Percentiles rank a stretch among this genome's conserved stretches.
These are phyloP conservation scores for Lactuca sativa DNA, from an alignment of 129 eudicot genomes.

Conservation along the genomic window DNA sequence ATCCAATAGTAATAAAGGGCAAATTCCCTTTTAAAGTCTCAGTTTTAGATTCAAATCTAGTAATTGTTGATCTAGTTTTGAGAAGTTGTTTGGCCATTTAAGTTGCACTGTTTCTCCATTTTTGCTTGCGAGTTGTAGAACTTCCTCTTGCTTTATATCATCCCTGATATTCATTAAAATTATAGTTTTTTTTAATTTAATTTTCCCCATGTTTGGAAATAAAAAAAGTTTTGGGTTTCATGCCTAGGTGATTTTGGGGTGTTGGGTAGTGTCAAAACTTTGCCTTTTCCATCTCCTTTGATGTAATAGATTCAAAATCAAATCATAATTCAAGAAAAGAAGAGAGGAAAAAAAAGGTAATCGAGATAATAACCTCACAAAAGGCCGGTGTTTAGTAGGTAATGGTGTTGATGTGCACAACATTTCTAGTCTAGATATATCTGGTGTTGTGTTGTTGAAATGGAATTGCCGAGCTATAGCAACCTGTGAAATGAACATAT, in stretches of 20 bases:
- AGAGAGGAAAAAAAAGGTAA: not conserved
- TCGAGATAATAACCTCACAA: conserved; percentile 44
- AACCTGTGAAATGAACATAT: conserved; percentile 44
- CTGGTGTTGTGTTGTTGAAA: conserved; percentile 94
- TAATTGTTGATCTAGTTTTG: no score
- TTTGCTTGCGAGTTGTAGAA: no score
- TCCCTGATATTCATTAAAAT: no score
- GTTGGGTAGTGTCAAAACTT: conserved; percentile 48
- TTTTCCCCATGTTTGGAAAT: no score
- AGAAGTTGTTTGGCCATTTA: no score
- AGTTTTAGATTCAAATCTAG: no score
- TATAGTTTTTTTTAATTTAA: no score
- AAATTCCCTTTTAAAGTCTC: no score
- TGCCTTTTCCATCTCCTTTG: conserved; percentile 58
- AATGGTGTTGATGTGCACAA: conserved; percentile 76
- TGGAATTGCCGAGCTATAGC: conserved; percentile 70
- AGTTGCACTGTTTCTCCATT: no score
- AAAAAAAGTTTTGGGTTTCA: no score
- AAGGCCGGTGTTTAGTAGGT: conserved; percentile 87
- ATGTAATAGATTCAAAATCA: conserved; percentile 35
- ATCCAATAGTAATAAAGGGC: no score
- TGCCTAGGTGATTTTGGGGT: conserved; percentile 97
- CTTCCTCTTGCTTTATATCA: no score
- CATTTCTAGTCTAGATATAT: conserved; percentile 83
- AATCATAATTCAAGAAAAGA: not conserved